Base-by-base conservation (phyloP, 1,139 yeast species). In the Diutina pseudorugosa region DNA sequence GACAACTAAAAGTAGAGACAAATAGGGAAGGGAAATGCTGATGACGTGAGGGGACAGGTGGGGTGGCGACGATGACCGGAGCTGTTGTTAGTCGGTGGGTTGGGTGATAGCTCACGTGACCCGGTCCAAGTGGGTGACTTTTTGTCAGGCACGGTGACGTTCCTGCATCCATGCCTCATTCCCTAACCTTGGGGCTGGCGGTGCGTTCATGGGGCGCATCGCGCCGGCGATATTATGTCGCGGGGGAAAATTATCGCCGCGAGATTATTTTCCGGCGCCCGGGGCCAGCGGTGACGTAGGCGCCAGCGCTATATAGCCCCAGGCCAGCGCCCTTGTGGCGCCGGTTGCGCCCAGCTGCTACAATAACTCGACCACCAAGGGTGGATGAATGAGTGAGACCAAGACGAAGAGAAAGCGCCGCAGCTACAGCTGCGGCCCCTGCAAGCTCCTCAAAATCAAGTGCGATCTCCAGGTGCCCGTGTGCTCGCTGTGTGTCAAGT, bases 361-460 rank as follows among this genome's bases (percentile, higher is more conserved):
- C 19, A n/a, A 41, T 9, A 41, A 18, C 19, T 6, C 42, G 25
- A 41, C 42, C 42, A 41, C 42, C 42, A 8, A 19, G 14, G 47
- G 40, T 45, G 30, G 40, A 45, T 45, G 49, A 27, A 45, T 45
- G 49, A 45, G 49, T 45, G 49, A 45, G n/a, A 6, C 49, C 40
- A 45, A 45, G 16, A 33, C 49, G 14, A 68, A 67, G 56, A 59
- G 73, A 47, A 69, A 68, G 54, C 65, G 83, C 57, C 65, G 83
- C 53, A 74, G 80, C 33, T 79, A 79, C 59, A 75, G 77, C 54
- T 79, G 83, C 62, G 83, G 82, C 0, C 81, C 80, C 3, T 79
- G 83, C 58, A 77, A 76, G 58, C 61, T 67, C 30, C 71, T 75
- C 52, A 79, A 79, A 61, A 75, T 77, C 57, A 77, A 76, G 57